Evolutionary conservation across 2,329 filamentous ascomycete genomes (phyloP), one percentile per base, ranked within the genome.

Genomic region (Pseudonectria buxi): DNA sequence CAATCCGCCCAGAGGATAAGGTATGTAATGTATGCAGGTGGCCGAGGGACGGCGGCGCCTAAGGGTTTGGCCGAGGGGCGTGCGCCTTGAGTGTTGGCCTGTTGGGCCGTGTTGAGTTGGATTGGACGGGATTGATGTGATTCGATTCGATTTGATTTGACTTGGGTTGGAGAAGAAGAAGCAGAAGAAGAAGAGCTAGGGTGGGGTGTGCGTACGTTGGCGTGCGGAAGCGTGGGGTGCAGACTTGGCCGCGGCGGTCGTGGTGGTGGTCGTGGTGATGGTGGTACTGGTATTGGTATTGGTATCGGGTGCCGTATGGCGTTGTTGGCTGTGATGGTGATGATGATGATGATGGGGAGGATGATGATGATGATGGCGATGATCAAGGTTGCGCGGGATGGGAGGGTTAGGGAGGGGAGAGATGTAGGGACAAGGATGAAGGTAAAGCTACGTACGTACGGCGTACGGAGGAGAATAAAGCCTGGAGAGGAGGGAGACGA

Each of bases 261-360:
- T 14, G 30, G 13, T 27, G 15, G n/a, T 14, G 24, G n/a, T 32
- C 16, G 32, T 26, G 22, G 34, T 14, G n/a, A 18, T 24, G 22
- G 31, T 10, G 14, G 27, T 26, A 33, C 33, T 38, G 45, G 30
- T 36, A 48, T 37, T 28, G 40, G 42, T 32, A 41, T 9, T 22
- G n/a, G n/a, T n/a, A n/a, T n/a, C n/a, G n/a, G n/a, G n/a, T n/a
- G n/a, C n/a, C n/a, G n/a, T n/a, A n/a, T n/a, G n/a, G n/a, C n/a
- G 18, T 22, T 22, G 18, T 22, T 22, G 18, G 18, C 18, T 5
- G 9, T 22, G 18, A 22, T 22, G 18, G 37, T 28, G 46, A 46
- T 41, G 45, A 37, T 47, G 41, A 35, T 30, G 42, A 33, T 40
- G 37, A 39, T 32, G 37, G 43, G 46, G 35, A 42, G 35, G 42